Evolutionary conservation across 257 asterid species (phyloP), one percentile per base, ranked within the genome.

Genomic region (Jacaranda mimosifolia): DNA sequence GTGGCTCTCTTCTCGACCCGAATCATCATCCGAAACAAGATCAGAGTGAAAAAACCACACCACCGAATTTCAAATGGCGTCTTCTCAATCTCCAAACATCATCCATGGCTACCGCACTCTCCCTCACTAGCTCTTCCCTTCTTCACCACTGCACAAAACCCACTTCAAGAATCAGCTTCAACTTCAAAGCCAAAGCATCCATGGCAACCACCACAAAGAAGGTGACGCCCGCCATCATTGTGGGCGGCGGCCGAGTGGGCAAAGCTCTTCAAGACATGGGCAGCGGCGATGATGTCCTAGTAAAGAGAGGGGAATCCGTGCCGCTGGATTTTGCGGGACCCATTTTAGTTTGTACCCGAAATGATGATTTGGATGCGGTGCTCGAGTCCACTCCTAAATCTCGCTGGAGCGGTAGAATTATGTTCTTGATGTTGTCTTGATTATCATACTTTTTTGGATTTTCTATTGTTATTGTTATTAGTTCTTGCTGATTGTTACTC

Each of bases 241-340:
- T 96, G 6, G 98, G 99, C 57, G 96, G 97, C 21, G 97, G 99
- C 4, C 97, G 99, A 38, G 99, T 96, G 14, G 99, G 98, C 0
- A 89, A 68, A 70, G 95, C 98, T 70, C 91, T 96, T n/a, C 91
- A 89, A 57, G 97, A 86, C 51, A 91, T 96, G 98, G 97, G 99
- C 5, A 81, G 85, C 13, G 97, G 99, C 17, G 83, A 81, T 12
- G 99, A 96, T 84, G 77, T 89, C 40, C 49, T 96, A 48, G 87
- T 96, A 4, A 93, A 88, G 86, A 90, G 99, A 85, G 99, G 97
- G 55, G 95, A 93, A 72, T 53, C 89, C 17, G 95, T 96, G 63
- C 99, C 99, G 32, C 63, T 73, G 45, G 98, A 93, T 81, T 90
- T 96, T 76, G 62, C 79, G 7, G 99, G 98, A 0, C 97, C 99